phyloP scores from a whole-genome alignment of 768 basidiomycete species.

The Exsudoporus frostii region DNA sequence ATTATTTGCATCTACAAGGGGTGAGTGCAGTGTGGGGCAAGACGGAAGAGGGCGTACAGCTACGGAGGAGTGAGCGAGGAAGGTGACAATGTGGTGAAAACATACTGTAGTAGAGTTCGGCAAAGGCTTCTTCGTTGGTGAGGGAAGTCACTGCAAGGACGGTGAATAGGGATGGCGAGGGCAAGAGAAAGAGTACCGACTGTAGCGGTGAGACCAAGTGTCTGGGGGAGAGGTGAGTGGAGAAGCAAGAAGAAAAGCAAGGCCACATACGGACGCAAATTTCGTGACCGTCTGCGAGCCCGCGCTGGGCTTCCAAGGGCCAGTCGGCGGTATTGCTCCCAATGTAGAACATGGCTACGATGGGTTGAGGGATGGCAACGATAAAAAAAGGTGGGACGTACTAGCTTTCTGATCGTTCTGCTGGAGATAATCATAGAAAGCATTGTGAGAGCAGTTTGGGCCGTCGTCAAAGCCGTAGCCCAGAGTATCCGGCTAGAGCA shows the following conservation, averaged over 20 bases:
- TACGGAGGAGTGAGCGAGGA: conserved; percentile 10
- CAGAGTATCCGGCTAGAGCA: conserved; percentile 43
- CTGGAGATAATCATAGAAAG: conserved; percentile 53
- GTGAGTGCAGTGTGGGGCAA: not conserved
- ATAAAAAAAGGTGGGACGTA: conserved; percentile 5
- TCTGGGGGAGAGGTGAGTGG: conserved; percentile 12
- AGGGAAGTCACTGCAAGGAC: conserved; percentile 49
- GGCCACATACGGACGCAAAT: conserved; percentile 55
- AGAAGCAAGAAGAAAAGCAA: not conserved
- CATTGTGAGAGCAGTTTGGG: conserved; percentile 62
- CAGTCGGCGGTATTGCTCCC: conserved; percentile 56
- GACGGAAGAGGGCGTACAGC: conserved; percentile 17
- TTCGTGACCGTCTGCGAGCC: conserved; percentile 54
- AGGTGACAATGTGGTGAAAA: not conserved
- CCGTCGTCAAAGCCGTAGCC: conserved; percentile 66
- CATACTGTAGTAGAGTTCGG: conserved; percentile 74
- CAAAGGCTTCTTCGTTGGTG: conserved; percentile 63
- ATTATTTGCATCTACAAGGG: conserved; percentile 45
- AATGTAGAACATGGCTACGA: conserved; percentile 57
- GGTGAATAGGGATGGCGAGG: not conserved
- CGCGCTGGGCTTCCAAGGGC: conserved; percentile 56
- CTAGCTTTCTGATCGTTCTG: conserved; percentile 57
- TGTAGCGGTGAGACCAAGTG: conserved; percentile 41
- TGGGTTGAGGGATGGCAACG: not conserved
- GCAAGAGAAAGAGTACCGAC: conserved; percentile 28